Conservation (phyloP, 75 land plant species). For the Chamaecyparis obtusa region DNA sequence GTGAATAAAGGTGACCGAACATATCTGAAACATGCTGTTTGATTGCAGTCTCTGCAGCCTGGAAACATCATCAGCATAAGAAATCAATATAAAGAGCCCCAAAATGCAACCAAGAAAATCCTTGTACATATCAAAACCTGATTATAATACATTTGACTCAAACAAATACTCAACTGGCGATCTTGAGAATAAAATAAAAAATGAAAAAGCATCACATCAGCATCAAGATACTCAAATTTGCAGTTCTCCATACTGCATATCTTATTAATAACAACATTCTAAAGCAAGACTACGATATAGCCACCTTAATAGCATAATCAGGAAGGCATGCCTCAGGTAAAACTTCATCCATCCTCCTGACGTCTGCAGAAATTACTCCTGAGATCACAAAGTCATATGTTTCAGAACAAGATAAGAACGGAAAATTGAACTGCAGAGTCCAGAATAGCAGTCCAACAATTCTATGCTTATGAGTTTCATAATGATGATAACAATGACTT, state of each 20-base stretch:
- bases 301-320: conserved; percentile 56
- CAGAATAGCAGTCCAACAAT: not conserved
- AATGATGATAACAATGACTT: no score
- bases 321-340: conserved; percentile 80
- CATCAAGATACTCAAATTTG: no score
- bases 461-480: no score
- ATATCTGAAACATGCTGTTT: conserved; percentile 52
- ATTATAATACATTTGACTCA: no score
- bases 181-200: no score
- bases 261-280: no score
- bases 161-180: no score
- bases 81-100: not conserved
- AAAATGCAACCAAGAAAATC: no score
- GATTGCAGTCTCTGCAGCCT: conserved; percentile 68
- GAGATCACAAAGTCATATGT: conserved; percentile 14
- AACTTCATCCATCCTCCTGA: conserved; percentile 71
- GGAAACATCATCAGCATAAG: conserved; percentile 15
- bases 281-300: not conserved
- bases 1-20: conserved; percentile 51
- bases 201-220: no score
- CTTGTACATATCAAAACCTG: no score
- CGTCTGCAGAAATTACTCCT: conserved; percentile 77
- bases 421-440: not conserved
- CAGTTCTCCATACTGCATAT: no score
- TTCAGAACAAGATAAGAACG: conserved; percentile 3